Conservation (phyloP, 352 stramenopile genomes). For the Blastocystis sp. region DNA sequence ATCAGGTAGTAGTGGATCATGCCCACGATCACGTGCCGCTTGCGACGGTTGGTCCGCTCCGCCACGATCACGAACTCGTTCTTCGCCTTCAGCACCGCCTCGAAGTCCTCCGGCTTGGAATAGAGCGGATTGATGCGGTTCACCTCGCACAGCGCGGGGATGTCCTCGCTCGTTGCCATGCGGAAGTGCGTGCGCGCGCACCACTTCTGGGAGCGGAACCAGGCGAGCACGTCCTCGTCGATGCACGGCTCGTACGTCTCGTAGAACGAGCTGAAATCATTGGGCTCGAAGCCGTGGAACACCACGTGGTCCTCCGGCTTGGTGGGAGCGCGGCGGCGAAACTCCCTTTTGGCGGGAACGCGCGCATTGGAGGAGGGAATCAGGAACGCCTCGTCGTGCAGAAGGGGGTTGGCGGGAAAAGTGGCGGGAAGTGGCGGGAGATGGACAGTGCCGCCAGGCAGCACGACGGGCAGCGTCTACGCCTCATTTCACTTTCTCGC, state of each 20-base stretch:
- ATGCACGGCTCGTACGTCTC: background rate
- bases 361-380: constrained; percentile 16
- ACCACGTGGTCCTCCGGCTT: background rate
- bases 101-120: constrained; percentile 1
- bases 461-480: background rate
- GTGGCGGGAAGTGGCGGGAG: constrained; percentile 13
- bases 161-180: background rate
- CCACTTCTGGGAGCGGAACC: constrained; percentile 7
- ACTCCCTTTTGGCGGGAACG: background rate
- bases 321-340: background rate
- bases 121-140: constrained; percentile 36
- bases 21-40: background rate
- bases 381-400: background rate
- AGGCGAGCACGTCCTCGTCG: background rate
- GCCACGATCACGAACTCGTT: constrained; percentile 51
- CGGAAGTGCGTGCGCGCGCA: background rate
- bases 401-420: background rate
- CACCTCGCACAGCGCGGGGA: constrained; percentile 8
- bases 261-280: background rate
- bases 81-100: background rate
- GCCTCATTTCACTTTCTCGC: background rate
- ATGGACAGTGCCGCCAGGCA: background rate
- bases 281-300: constrained; percentile 16
- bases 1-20: constrained; percentile 63
- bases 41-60: background rate